These are phyloP conservation scores for Magnusiomyces ingens DNA, from an alignment of 1,139 yeast genomes.

Conservation along the genomic window DNA sequence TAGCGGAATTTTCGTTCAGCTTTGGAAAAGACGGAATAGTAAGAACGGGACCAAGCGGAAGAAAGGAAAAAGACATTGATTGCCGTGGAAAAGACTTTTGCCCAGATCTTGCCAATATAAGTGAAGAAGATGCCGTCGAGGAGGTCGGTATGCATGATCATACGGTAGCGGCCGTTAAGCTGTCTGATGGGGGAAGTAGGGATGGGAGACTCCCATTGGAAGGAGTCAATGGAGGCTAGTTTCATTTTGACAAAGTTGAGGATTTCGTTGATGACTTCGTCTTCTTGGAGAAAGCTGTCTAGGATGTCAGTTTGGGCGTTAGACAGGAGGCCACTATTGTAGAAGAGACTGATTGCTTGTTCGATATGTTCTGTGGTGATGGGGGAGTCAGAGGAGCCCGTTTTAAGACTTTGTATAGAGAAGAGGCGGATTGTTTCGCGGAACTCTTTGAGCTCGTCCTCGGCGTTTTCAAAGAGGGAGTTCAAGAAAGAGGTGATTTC, in stretches of 20 bases:
- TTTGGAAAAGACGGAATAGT: no score
- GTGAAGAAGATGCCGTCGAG: constrained; percentile 17
- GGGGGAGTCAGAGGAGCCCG: neutral
- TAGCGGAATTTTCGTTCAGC: no score
- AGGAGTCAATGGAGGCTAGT: constrained; percentile 14
- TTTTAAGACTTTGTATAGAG: constrained; percentile 6
- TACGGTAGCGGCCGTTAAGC: constrained; percentile 19
- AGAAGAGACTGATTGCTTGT: constrained; percentile 3
- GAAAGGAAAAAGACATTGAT: neutral
- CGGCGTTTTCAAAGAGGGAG: constrained; percentile 11
- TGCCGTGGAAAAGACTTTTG: constrained; percentile 3
- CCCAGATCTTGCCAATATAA: constrained; percentile 17
- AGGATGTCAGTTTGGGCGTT: constrained; percentile 10
- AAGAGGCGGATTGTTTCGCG: constrained; percentile 9
- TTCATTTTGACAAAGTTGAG: constrained; percentile 19
- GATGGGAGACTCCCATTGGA: constrained; percentile 17
- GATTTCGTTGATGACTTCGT: constrained; percentile 15
- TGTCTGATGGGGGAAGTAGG: constrained; percentile 14
- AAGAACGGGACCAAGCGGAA: no score
- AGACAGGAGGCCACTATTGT: constrained; percentile 12
- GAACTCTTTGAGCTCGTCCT: constrained; percentile 9
- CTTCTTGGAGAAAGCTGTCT: constrained; percentile 13
- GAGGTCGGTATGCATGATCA: constrained; percentile 18
- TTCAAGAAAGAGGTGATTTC: constrained; percentile 14
- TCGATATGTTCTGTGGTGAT: constrained; percentile 2